These are phyloP conservation scores for Fragilariopsis cylindrus DNA, from an alignment of 108 stramenopile genomes.

Conservation along the genomic window DNA sequence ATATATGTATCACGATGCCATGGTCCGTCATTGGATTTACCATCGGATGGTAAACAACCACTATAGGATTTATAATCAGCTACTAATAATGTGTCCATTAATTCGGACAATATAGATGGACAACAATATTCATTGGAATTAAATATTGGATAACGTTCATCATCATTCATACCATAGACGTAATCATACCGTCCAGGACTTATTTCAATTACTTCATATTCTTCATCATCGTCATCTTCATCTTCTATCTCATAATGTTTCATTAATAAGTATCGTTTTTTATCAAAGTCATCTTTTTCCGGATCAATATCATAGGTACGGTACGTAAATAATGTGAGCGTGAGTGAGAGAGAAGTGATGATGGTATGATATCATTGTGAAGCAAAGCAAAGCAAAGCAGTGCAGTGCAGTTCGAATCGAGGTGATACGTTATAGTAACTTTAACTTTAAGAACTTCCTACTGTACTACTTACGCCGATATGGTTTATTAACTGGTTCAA, in stretches of 20 bases:
- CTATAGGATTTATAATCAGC: conserved; percentile 8
- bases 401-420: too few relatives aligned
- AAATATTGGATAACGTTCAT: not conserved
- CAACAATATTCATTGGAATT: not conserved
- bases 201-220: not conserved
- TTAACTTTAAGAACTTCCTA: too few relatives aligned
- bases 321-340: too few relatives aligned
- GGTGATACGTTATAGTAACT: too few relatives aligned
- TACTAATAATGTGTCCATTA: not conserved
- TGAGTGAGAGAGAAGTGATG: too few relatives aligned
- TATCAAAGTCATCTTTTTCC: not conserved
- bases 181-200: conserved; percentile 6
- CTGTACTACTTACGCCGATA: not conserved
- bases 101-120: not conserved
- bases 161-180: not conserved
- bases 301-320: too few relatives aligned
- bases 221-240: not conserved
- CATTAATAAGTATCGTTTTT: conserved; percentile 1
- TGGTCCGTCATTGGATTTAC: not conserved
- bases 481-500: not conserved
- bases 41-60: not conserved
- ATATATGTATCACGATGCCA: conserved; percentile 5
- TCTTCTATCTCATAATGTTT: not conserved
- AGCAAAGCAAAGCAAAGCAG: too few relatives aligned
- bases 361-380: too few relatives aligned